Evolutionary conservation across 2,329 filamentous ascomycete species (phyloP).

Genomic region (Penicillium palitans): DNA sequence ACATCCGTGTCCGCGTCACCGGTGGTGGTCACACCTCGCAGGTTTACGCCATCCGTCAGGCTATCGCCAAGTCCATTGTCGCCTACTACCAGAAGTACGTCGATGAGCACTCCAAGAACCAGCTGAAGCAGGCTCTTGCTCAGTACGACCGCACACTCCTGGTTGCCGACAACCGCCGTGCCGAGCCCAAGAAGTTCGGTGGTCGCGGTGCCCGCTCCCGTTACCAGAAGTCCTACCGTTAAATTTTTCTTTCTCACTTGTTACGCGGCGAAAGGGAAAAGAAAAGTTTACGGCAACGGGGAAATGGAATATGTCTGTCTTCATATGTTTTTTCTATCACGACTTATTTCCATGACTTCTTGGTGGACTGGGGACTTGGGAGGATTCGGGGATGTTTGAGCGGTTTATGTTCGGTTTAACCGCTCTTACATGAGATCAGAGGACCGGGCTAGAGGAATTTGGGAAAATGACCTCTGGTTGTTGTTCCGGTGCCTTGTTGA

Average conservation of each 20-base stretch:
- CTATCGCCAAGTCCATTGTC: conserved; percentile 95
- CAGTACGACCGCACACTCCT: conserved; percentile 96
- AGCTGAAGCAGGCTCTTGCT: conserved; percentile 94
- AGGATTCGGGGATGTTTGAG: conserved; percentile 25
- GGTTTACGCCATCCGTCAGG: conserved; percentile 98
- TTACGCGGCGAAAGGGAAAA: conserved; percentile 52
- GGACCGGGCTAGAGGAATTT: conserved; percentile 23
- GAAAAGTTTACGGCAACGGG: conserved; percentile 46
- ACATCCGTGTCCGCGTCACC: conserved; percentile 94
- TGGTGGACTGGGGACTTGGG: conserved; percentile 27
- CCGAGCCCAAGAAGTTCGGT: conserved; percentile 94
- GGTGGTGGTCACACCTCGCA: conserved; percentile 98
- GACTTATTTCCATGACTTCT: conserved; percentile 30
- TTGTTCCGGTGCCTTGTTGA: conserved; percentile 27
- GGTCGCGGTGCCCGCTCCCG: conserved; percentile 87
- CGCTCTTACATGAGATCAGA: conserved; percentile 20
- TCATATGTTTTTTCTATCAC: conserved; percentile 22
- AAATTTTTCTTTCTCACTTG: conserved; percentile 47
- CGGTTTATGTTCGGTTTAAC: conserved; percentile 18
- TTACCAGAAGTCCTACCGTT: conserved; percentile 99
- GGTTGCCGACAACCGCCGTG: conserved; percentile 98
- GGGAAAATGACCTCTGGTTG: conserved; percentile 20
- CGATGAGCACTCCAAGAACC: conserved; percentile 99
- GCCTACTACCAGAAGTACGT: conserved; percentile 99
- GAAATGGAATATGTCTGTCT: conserved; percentile 25